phyloP scores from a whole-genome alignment of 257 asterid genomes.

The Avicennia marina region DNA sequence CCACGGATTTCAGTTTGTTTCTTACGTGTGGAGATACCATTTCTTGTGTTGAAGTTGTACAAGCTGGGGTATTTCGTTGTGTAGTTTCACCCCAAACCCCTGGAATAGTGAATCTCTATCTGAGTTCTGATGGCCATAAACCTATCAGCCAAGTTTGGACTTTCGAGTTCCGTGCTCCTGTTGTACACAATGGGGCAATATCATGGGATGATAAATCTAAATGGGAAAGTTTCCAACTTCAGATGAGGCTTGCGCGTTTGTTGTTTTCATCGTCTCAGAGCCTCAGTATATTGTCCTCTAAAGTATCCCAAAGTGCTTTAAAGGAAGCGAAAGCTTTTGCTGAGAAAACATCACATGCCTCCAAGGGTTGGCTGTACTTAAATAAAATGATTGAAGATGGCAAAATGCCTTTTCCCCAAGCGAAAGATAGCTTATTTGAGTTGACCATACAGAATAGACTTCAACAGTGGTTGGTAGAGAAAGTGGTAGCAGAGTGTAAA shows the following conservation, averaged over 20 bases:
- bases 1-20: conserved; percentile 38
- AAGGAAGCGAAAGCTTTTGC: conserved; percentile 68
- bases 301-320: conserved; percentile 44
- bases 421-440: conserved; percentile 73
- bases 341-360: conserved; percentile 45
- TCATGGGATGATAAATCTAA: conserved; percentile 35
- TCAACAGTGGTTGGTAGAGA: conserved; percentile 78
- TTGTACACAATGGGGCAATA: conserved; percentile 20
- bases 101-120: conserved; percentile 52
- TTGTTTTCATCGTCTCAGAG: conserved; percentile 72
- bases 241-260: conserved; percentile 78
- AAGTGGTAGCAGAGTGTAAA: conserved; percentile 58
- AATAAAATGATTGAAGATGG: conserved; percentile 48
- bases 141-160: conserved; percentile 74
- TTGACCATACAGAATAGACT: conserved; percentile 67
- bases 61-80: conserved; percentile 79
- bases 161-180: conserved; percentile 75
- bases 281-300: conserved; percentile 44
- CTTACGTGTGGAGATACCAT: conserved; percentile 69
- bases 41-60: conserved; percentile 53
- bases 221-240: conserved; percentile 67
- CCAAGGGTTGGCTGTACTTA: conserved; percentile 51
- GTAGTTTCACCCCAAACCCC: conserved; percentile 65
- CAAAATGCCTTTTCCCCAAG: conserved; percentile 54
- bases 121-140: conserved; percentile 70